Base-by-base conservation (phyloP, 2,329 filamentous ascomycete species). In the Epichloe typhina region DNA sequence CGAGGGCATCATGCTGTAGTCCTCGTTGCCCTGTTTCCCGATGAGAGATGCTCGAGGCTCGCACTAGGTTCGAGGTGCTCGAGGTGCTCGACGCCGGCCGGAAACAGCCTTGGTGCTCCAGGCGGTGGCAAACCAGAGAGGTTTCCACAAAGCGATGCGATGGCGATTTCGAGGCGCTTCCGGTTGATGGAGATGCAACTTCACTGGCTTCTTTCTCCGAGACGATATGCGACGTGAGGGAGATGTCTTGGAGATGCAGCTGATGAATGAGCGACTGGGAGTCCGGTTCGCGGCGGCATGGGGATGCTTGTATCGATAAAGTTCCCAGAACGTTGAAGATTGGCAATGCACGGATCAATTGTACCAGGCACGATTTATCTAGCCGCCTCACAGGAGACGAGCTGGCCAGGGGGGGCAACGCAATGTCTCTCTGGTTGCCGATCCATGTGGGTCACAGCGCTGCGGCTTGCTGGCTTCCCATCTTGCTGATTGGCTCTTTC, bases 1-100 rank as follows among this genome's bases (percentile, higher is more conserved):
- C 19, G 84, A 84, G 60, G 81, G 79, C 84, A 88, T 88, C 23
- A 36, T 52, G 44, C 33, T n/a, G 39, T 40, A 12, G 35, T n/a
- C 21, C 12, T 42, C 40, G 19, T 19, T 3, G 19, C 13, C 40
- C 7, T 40, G 19, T 21, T 2, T 23, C 6, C n/a, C 31, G 4
- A 31, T 0, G 26, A 12, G 21, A 19, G 19, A 12, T 21, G 1
- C 5, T 13, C 3, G 3, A 21, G 19, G 8, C 11, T 11, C 17
- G 19, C 40, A 21, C n/a, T 13, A 26, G 40, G 5, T 23, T 12
- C n/a, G 19, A 13, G 17, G 40, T 21, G 19, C 9, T 12, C n/a
- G 19, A 13, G 17, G 40, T 21, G 19, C 9, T 21, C 40, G 19
- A 42, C 19, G 19, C 19, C 31, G 31, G 31, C 8, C 3, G n/a